Evolutionary conservation across 805 yeast species (phyloP).

Genomic region (Sugiyamaella valdiviana): DNA sequence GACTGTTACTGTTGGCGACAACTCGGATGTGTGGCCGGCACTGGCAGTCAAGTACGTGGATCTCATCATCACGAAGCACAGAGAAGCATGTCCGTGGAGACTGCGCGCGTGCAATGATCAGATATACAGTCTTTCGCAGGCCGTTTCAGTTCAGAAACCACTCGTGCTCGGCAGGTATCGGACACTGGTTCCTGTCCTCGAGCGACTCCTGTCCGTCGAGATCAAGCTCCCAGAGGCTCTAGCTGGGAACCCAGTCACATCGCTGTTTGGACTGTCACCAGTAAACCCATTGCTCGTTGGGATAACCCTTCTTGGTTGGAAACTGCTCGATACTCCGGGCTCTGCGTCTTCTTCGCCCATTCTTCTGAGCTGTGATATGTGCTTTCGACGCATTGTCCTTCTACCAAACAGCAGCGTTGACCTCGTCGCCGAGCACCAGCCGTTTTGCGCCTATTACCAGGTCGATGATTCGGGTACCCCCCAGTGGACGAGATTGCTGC

Average conservation of each 20-base stretch:
- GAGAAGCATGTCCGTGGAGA: slow-evolving; percentile 5
- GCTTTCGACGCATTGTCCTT: slow-evolving; percentile 5
- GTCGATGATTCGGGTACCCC: neutral
- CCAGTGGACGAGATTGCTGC: neutral
- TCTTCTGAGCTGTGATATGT: slow-evolving; percentile 6
- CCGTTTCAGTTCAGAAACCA: slow-evolving; percentile 5
- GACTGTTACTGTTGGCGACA: slow-evolving; percentile 5
- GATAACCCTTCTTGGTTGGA: slow-evolving; percentile 6
- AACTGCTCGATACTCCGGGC: neutral
- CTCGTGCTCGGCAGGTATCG: slow-evolving; percentile 1
- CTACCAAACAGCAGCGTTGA: neutral
- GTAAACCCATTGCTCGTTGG: neutral
- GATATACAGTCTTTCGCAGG: neutral
- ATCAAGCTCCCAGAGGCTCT: neutral
- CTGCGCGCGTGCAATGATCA: slow-evolving; percentile 2
- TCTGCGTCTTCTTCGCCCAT: neutral
- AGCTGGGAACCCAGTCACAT: neutral
- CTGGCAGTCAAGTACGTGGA: slow-evolving; percentile 1
- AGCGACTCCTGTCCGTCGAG: neutral
- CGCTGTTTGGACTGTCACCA: neutral
- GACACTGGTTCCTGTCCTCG: neutral
- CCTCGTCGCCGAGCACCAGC: slow-evolving; percentile 4
- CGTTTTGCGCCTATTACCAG: slow-evolving; percentile 5
- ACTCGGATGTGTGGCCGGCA: neutral
- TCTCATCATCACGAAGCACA: slow-evolving; percentile 1